These are phyloP conservation scores for Iberis pinnata DNA, from an alignment of 345 rosid genomes.

Conservation along the genomic window DNA sequence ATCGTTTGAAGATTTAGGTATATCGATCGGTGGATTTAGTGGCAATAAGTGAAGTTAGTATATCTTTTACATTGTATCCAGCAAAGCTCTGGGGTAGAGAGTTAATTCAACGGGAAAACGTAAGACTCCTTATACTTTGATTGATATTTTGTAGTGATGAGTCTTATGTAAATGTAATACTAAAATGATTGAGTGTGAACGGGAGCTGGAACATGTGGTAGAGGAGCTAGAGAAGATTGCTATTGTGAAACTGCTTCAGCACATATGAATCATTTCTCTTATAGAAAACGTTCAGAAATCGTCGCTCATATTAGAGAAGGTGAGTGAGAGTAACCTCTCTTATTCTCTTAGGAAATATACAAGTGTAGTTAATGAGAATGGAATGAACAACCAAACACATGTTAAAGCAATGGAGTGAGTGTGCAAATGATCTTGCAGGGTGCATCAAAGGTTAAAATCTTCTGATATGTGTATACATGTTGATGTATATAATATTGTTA, in stretches of 20 bases:
- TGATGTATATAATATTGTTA: background rate
- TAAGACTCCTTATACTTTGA: constrained; percentile 4
- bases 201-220: constrained; percentile 92
- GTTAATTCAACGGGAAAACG: constrained; percentile 72
- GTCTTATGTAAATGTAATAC: background rate
- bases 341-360: too few species aligned
- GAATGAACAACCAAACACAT: constrained; percentile 36
- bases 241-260: constrained; percentile 70
- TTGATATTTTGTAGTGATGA: background rate
- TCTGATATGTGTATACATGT: background rate
- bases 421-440: constrained; percentile 99
- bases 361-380: constrained; percentile 6
- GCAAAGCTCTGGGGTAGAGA: constrained; percentile 93
- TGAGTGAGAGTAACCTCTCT: too few species aligned
- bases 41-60: constrained; percentile 93
- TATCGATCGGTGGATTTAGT: constrained; percentile 92
- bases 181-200: constrained; percentile 21
- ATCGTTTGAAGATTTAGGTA: constrained; percentile 82
- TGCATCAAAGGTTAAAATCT: constrained; percentile 67
- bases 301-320: constrained; percentile 88
- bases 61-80: constrained; percentile 84
- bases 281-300: constrained; percentile 86
- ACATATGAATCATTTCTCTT: constrained; percentile 79
- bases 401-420: constrained; percentile 70
- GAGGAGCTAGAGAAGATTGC: constrained; percentile 95